Evolutionary conservation across 805 yeast species (phyloP), one percentile per base, ranked within the genome.

Genomic region (Suhomyces kilbournensis): DNA sequence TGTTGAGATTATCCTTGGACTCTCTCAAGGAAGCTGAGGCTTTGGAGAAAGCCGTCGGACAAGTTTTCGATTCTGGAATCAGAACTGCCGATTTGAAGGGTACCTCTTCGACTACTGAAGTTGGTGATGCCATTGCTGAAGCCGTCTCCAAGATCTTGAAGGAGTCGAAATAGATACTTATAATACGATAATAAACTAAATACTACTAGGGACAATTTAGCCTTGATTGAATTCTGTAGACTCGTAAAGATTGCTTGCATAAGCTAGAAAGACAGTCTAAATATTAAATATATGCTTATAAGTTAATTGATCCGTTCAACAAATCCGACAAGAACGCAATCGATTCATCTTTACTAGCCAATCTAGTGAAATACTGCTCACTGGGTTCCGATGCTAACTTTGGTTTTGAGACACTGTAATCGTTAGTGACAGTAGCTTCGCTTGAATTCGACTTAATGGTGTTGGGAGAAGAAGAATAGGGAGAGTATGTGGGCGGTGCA

Each of bases 1-100:
- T 94, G 98, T 81, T 94, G 74, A 84, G 93, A 65, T 81, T 94
- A 57, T 91, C 97, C 17, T 82, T 94, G 68, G 85, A 90, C 68
- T 74, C 90, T 65, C 81, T 81, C 54, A 83, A 85, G 57, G 97
- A 90, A 71, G 98, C 97, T 59, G 84, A 80, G 54, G 94, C 91
- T 15, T 77, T 94, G 61, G 98, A 93, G 75, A 74, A 79, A 62
- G 98, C 98, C 17, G 98, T 94, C 28, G 82, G 82, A 56, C 76
- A 75, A 56, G 97, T 90, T 38, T 76, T 94, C 54, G 97, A 91
- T 65, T 61, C 79, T 32, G 96, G 96, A 58, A 71, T 93, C 57
- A 87, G 92, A 78, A 94, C 99, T 49, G 97, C 87, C 56, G 99
- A 92, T 70, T 78, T 92, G 62, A 86, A 91, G 51, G 99, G 99